A percentile compares a stretch with the other conserved stretches of the same genome.
phyloP scores from a whole-genome alignment of 257 asterid genomes.

The Echites panduratus region DNA sequence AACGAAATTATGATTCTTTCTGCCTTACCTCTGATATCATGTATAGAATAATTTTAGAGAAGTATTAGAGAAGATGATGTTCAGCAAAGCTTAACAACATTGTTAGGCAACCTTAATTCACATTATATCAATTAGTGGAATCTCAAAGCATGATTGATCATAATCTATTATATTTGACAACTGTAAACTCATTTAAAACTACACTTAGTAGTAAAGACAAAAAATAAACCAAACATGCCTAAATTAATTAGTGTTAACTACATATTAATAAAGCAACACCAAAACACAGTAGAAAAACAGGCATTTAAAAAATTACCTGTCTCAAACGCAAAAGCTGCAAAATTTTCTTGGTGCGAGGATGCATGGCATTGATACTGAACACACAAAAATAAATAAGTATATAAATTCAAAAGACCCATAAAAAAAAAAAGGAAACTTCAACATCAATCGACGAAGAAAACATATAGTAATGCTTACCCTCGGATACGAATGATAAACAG shows the following conservation, averaged over 20 bases:
- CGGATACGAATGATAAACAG: constrained; percentile 62
- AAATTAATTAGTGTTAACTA: neutral
- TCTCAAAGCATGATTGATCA: neutral
- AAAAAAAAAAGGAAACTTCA: neutral
- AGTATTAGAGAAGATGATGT: neutral
- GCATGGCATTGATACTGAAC: constrained; percentile 64
- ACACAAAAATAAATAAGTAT: neutral
- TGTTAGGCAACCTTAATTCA: neutral
- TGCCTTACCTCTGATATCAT: neutral
- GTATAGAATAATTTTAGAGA: neutral
- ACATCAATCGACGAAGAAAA: neutral
- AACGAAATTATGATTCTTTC: neutral
- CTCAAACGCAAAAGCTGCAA: constrained; percentile 62
- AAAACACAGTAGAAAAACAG: too few species aligned
- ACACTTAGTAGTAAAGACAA: neutral
- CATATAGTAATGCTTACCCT: constrained; percentile 36
- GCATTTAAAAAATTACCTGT: constrained; percentile 33
- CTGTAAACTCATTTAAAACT: neutral
- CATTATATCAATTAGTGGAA: neutral
- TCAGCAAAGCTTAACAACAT: neutral
- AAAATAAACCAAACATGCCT: neutral
- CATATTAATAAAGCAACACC: too few species aligned
- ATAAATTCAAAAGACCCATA: too few species aligned
- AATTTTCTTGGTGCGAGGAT: constrained; percentile 61
- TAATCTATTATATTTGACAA: neutral